Base-by-base conservation (phyloP, 2,329 filamentous ascomycete species). In the Ascochyta rabiei region DNA sequence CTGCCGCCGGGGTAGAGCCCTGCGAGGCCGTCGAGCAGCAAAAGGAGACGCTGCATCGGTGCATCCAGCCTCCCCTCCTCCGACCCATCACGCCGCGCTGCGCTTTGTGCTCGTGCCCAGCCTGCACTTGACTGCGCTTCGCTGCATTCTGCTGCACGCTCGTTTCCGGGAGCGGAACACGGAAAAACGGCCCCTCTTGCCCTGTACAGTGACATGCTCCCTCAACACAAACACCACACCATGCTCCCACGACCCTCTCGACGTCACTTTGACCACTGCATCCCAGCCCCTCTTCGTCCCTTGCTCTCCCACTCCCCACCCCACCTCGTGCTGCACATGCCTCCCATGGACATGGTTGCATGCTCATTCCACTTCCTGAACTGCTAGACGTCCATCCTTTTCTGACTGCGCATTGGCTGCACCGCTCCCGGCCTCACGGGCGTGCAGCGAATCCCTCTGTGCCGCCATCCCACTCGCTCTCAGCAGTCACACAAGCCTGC, bases 21-120 rank as follows among this genome's bases (percentile, higher is more conserved):
- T 18, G 15, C 6, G 13, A n/a, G 15, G 13, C 38, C 9, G 41
- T 34, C 28, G 8, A 6, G 21, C 38, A n/a, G 46, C 44, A 48
- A 38, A 48, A 40, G 33, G 51, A 45, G 45, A 48, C 18, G 51
- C 59, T 59, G 49, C 48, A 57, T 61, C 18, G 51, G 57, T 59
- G 49, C 48, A 57, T 61, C 52, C 57, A 58, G 61, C 58, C 50
- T 53, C 44, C 40, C 16, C n/a, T n/a, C 37, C 13, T 13, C 37
- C 37, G 37, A 21, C 8, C 28, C 28, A 30, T 30, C 9, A 13
- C 28, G 26, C 26, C 26, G 26, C 26, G 2, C 26, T 9, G 26
- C 7, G 26, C 2, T 2, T 30, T 30, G 5, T 23, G 37, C 37
- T 39, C 37, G 18, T 39, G 37, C 37, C 37, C 37, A 15, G 37